Evolutionary conservation across 768 basidiomycete species (phyloP).

Genomic region (Lanmaoa rubissima): DNA sequence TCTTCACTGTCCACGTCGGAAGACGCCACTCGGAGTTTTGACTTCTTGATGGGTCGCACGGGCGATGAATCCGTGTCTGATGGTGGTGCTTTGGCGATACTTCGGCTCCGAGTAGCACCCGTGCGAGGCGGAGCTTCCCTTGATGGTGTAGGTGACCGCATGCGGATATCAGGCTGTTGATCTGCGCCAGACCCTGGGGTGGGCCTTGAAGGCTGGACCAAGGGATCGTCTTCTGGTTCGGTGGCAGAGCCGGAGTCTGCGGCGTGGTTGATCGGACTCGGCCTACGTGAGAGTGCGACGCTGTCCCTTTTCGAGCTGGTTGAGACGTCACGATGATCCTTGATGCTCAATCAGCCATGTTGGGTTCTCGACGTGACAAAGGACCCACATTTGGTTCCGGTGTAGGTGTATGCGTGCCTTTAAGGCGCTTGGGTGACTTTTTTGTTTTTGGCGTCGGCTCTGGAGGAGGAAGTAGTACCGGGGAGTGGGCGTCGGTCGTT

Average conservation of each 20-base stretch:
- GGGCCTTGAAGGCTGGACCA: slow-evolving; percentile 1
- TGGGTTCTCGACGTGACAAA: slow-evolving; percentile 1
- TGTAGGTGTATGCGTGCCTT: slow-evolving; percentile 2
- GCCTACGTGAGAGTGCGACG: slow-evolving; percentile 1
- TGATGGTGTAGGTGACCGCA: slow-evolving; percentile 23
- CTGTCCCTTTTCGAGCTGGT: slow-evolving; percentile 4
- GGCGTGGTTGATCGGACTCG: neutral
- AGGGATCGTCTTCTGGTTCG: slow-evolving; percentile 26
- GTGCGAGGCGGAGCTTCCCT: slow-evolving; percentile 6
- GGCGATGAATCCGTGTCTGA: slow-evolving; percentile 55
- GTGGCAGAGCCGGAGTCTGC: slow-evolving; percentile 28
- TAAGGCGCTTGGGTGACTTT: slow-evolving; percentile 2
- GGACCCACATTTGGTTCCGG: slow-evolving; percentile 23
- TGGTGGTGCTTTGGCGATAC: slow-evolving; percentile 21
- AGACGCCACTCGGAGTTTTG: slow-evolving; percentile 36
- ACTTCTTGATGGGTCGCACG: slow-evolving; percentile 48
- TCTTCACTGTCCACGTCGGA: slow-evolving; percentile 62
- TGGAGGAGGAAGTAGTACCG: slow-evolving; percentile 37
- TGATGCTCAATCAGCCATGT: slow-evolving; percentile 8
- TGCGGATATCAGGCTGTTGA: slow-evolving; percentile 15
- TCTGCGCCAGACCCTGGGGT: slow-evolving; percentile 1
- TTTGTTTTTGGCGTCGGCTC: slow-evolving; percentile 17
- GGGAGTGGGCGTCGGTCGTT: slow-evolving; percentile 42
- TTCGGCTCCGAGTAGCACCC: slow-evolving; percentile 23
- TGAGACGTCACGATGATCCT: slow-evolving; percentile 14